These are phyloP conservation scores for Rosa rugosa DNA, from an alignment of 306 rosid genomes.

Conservation along the genomic window DNA sequence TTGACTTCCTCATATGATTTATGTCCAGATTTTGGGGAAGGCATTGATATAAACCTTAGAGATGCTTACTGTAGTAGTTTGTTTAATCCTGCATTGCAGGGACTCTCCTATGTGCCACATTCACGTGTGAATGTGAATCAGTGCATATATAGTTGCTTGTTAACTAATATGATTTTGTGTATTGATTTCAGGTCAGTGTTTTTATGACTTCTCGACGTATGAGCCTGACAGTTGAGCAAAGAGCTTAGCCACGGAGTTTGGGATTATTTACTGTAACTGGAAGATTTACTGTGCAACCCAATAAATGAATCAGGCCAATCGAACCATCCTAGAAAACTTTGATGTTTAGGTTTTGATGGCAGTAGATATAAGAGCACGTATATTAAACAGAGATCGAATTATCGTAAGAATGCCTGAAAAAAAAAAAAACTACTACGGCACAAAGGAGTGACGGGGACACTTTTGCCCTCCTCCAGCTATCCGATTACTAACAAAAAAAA, in stretches of 20 bases:
- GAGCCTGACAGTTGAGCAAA: constrained; percentile 71
- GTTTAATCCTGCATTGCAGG: background rate
- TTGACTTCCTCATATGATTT: background rate
- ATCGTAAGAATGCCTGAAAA: too few species aligned
- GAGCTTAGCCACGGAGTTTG: constrained; percentile 50
- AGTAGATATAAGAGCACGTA: constrained; percentile 56
- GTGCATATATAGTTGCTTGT: background rate
- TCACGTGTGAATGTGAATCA: background rate
- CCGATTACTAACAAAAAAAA: too few species aligned
- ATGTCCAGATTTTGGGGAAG: background rate
- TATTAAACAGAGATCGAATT: too few species aligned
- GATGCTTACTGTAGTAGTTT: background rate
- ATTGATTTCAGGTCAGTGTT: constrained; percentile 50
- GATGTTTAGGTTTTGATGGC: constrained; percentile 30
- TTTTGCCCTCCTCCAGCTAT: too few species aligned
- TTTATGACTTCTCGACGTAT: constrained; percentile 85
- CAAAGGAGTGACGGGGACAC: too few species aligned
- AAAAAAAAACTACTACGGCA: too few species aligned
- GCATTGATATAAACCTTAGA: background rate
- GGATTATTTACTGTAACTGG: constrained; percentile 33
- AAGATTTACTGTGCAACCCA: constrained; percentile 27
- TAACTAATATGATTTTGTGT: constrained; percentile 20
- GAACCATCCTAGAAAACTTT: constrained; percentile 26
- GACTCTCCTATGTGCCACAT: background rate
- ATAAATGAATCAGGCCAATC: constrained; percentile 30